These are phyloP conservation scores for Warburgia ugandensis DNA, from an alignment of 164 flowering plant genomes.

Conservation along the genomic window DNA sequence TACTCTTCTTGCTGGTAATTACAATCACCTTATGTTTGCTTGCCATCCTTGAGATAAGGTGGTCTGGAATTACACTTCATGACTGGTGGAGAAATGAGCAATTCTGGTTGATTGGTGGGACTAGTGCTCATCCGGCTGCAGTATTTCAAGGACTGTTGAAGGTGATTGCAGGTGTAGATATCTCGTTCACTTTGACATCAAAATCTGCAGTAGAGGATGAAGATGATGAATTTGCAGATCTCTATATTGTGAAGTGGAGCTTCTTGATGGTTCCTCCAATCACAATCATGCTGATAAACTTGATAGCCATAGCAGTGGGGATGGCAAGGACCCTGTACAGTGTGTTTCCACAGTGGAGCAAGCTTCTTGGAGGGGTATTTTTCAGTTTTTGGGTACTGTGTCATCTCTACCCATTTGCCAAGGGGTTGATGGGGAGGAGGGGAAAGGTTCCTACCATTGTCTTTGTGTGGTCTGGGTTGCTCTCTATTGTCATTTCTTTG, in stretches of 20 bases:
- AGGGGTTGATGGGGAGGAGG: constrained; percentile 86
- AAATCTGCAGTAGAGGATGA: constrained; percentile 73
- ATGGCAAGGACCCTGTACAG: constrained; percentile 76
- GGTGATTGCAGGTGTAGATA: constrained; percentile 83
- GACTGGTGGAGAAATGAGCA: constrained; percentile 99
- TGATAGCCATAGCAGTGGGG: constrained; percentile 71
- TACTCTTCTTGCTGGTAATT: constrained; percentile 48
- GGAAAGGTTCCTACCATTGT: constrained; percentile 86
- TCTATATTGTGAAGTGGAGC: constrained; percentile 73
- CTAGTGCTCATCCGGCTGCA: constrained; percentile 92
- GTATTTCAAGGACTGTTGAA: constrained; percentile 80
- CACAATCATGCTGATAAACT: constrained; percentile 73
- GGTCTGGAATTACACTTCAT: constrained; percentile 85
- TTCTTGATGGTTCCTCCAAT: constrained; percentile 77
- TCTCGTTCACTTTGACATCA: constrained; percentile 85
- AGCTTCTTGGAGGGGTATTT: constrained; percentile 84
- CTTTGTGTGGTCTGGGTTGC: constrained; percentile 80
- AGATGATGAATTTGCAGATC: constrained; percentile 82
- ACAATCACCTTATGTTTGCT: constrained; percentile 70
- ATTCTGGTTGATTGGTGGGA: constrained; percentile 93
- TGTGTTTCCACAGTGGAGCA: constrained; percentile 82
- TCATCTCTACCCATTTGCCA: constrained; percentile 86
- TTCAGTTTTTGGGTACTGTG: constrained; percentile 92
- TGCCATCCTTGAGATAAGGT: constrained; percentile 69
- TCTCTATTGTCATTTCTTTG: constrained; percentile 68